A percentile compares a stretch with the other conserved stretches of the same genome.
Evolutionary conservation across 108 stramenopile species (phyloP).

Genomic region (Aurantiochytrium sp.): DNA sequence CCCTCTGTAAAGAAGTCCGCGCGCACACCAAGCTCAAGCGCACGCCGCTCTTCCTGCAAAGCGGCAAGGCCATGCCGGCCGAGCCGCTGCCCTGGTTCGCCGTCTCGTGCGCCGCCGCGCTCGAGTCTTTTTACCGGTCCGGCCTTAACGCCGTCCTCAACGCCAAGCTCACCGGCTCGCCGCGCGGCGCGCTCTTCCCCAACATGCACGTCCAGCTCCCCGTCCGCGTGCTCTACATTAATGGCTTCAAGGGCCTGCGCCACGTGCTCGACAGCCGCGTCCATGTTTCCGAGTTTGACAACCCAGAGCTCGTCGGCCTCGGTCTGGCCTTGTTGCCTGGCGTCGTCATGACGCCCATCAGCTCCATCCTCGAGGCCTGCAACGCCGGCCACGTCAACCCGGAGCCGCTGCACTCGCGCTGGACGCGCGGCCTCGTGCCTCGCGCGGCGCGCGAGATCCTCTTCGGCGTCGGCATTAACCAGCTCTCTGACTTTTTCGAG

Average conservation of each 20-base stretch:
- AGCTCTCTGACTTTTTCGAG: conserved; percentile 69
- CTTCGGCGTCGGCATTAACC: conserved; percentile 71
- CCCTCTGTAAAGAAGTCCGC: conserved; percentile 39
- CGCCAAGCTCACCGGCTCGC: conserved; percentile 49
- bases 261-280: conserved; percentile 48
- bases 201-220: conserved; percentile 76
- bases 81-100: conserved; percentile 44
- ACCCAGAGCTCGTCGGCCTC: conserved; percentile 39
- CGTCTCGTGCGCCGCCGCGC: conserved; percentile 66
- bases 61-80: conserved; percentile 31
- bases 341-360: conserved; percentile 70
- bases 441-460: conserved; percentile 66
- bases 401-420: conserved; percentile 57
- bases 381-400: conserved; percentile 70
- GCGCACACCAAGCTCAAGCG: conserved; percentile 34
- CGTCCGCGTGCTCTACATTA: conserved; percentile 66
- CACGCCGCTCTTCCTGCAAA: conserved; percentile 48
- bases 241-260: conserved; percentile 65
- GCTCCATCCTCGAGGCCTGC: conserved; percentile 65
- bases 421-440: conserved; percentile 63
- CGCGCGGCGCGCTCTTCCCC: conserved; percentile 58
- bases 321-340: conserved; percentile 61
- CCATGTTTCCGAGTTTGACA: conserved; percentile 40
- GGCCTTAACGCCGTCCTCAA: conserved; percentile 67
- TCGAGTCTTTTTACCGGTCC: conserved; percentile 70